Conservation (phyloP, 371 early-diverging fungal species). For the Dichotomocladium elegans region DNA sequence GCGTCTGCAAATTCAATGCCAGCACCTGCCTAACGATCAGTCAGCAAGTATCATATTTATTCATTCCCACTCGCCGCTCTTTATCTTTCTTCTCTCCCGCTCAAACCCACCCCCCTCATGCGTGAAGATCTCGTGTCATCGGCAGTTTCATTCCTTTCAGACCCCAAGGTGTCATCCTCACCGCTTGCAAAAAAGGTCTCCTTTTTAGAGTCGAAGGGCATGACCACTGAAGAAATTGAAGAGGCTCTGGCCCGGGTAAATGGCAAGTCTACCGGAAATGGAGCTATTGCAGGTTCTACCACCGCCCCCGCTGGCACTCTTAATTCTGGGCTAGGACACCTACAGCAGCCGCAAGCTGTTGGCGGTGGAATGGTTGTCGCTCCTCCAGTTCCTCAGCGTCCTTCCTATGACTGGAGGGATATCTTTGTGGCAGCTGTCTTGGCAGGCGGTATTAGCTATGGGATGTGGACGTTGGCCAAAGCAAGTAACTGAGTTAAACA, state of each 20-base stretch:
- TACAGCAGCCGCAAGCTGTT: conserved; percentile 2
- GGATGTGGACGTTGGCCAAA: conserved; percentile 76
- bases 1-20: too few species aligned
- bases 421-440: conserved; percentile 86
- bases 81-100: neutral
- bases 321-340: too few species aligned
- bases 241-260: conserved; percentile 76
- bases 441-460: conserved; percentile 86
- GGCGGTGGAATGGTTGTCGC: conserved; percentile 14
- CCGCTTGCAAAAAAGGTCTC: conserved; percentile 88
- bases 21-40: too few species aligned
- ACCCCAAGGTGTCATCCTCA: conserved; percentile 88
- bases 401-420: conserved; percentile 89
- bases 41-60: too few species aligned
- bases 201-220: conserved; percentile 94
- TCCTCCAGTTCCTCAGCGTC: conserved; percentile 67
- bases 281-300: conserved; percentile 16
- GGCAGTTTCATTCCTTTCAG: conserved; percentile 89
- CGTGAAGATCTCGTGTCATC: conserved; percentile 82
- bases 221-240: conserved; percentile 90
- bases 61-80: neutral
- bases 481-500: conserved; percentile 31
- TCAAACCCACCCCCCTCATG: conserved; percentile 13
- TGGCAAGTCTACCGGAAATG: conserved; percentile 29
- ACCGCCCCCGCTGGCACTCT: conserved; percentile 14